Percentiles rank a stretch among this genome's conserved stretches.
These are phyloP conservation scores for Schizothecium vesticola DNA, from an alignment of 495 filamentous ascomycete genomes.

Conservation along the genomic window DNA sequence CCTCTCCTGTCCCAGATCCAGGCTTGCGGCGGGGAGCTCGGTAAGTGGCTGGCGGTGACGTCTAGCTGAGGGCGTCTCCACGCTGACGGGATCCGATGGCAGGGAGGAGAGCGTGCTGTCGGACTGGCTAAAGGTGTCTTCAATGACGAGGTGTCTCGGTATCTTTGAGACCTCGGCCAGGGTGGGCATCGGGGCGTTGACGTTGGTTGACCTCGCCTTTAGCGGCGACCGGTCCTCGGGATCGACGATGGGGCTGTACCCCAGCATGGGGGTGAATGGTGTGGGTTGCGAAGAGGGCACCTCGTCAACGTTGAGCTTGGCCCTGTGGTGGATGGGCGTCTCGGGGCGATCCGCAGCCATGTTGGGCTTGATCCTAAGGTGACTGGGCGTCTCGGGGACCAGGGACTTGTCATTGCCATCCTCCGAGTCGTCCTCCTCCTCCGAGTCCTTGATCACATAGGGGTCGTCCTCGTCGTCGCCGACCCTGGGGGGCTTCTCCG, in stretches of 20 bases:
- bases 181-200: slow-evolving; percentile 23
- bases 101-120: slow-evolving; percentile 22
- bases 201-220: slow-evolving; percentile 33
- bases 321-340: slow-evolving; percentile 32
- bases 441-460: slow-evolving; percentile 32
- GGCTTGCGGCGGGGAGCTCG: slow-evolving; percentile 20
- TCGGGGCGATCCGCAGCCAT: slow-evolving; percentile 25
- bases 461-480: slow-evolving; percentile 19
- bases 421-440: slow-evolving; percentile 28
- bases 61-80: slow-evolving; percentile 10
- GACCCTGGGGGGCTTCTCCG: slow-evolving; percentile 16
- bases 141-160: slow-evolving; percentile 30
- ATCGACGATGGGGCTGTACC: slow-evolving; percentile 20
- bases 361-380: slow-evolving; percentile 29
- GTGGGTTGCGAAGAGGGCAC: slow-evolving; percentile 39
- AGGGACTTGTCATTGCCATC: slow-evolving; percentile 8
- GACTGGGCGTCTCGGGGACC: slow-evolving; percentile 31
- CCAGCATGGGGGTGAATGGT: slow-evolving; percentile 31
- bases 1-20: slow-evolving; percentile 8
- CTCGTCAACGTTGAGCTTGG: slow-evolving; percentile 30
- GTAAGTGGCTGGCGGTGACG: slow-evolving; percentile 20
- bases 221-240: slow-evolving; percentile 29
- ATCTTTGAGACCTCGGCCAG: slow-evolving; percentile 23
- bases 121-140: slow-evolving; percentile 36
- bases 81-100: slow-evolving; percentile 2